Base-by-base conservation (phyloP, 306 rosid genomes). In the Pterocarpus macrocarpus region DNA sequence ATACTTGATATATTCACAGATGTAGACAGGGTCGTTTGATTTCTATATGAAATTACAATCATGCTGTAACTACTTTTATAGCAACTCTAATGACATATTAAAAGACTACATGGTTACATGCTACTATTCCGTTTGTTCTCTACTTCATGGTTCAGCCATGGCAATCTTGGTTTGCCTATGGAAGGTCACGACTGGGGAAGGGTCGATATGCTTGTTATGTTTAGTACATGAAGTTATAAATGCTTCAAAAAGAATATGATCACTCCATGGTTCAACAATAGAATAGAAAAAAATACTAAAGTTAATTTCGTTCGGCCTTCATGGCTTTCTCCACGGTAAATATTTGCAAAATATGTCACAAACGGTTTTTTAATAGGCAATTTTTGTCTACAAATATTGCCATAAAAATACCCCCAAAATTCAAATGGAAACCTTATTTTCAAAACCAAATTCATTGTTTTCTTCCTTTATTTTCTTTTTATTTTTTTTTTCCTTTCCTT, bases 61-160 rank as follows among this genome's bases (percentile, higher is more conserved):
- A 85, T 71, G 55, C 4, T 59, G 68, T 55, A 33, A 71, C 71
- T 64, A 65, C 66, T 56, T 53, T 75, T 30, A 52, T 38, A 69
- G 59, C 36, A 53, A 53, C 53, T 80, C 33, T 1, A 15, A 44
- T 76, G 64, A 69, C 50, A 3, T 5, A 64, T 39, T 32, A n/a
- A 33, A 81, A 22, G 17, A 14, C 9, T 8, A 69, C 14, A 79
- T 44, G 38, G 43, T 12, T 45, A 17, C 58, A 41, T 17, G 5
- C 39, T 17, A n/a, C 15, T 64, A 45, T n/a, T 64, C 15, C 12
- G 14, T 34, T 49, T 34, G 43, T 35, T 34, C 12, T 50, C 35
- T 33, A 16, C 47, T 61, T 50, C 22, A n/a, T 34, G 52, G 50
- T 78, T 58, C 59, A 65, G 73, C 33, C 55, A 17, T 50, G 73